A percentile compares a stretch with the other conserved stretches of the same genome.
phyloP scores from a whole-genome alignment of 441 rosid genomes.

The Rhodomyrtus psidioides region DNA sequence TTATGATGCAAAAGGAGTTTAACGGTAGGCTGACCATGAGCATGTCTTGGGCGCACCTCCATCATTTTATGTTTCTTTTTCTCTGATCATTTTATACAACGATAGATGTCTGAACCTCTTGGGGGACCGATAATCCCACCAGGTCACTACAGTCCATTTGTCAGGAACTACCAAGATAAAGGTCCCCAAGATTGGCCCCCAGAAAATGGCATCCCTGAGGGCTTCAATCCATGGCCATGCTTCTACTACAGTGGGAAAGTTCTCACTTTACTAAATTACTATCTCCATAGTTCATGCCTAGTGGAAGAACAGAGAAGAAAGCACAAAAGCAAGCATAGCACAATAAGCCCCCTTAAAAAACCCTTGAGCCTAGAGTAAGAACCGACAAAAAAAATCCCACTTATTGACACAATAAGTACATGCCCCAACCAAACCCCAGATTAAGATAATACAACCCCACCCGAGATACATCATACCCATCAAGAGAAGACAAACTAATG shows the following conservation, averaged over 20 bases:
- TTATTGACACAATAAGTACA: background rate
- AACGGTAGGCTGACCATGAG: background rate
- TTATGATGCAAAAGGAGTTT: background rate
- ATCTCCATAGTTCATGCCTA: background rate
- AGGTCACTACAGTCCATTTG: background rate
- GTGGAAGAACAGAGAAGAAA: background rate
- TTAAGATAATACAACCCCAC: background rate
- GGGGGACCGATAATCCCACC: background rate
- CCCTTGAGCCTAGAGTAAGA: background rate
- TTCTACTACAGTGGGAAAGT: background rate
- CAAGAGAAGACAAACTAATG: background rate
- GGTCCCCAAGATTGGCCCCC: background rate
- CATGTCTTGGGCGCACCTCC: background rate
- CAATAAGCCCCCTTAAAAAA: background rate
- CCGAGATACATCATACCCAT: background rate
- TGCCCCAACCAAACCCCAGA: background rate
- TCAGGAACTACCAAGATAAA: background rate
- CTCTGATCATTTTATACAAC: background rate
- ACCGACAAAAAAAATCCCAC: background rate
- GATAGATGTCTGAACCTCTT: background rate
- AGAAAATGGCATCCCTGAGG: background rate
- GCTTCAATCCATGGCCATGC: background rate
- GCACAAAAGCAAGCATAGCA: background rate
- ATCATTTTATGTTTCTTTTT: background rate
- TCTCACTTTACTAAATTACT: background rate